Evolutionary conservation across 805 yeast species (phyloP), one percentile per base, ranked within the genome.

Genomic region (Candida pini): DNA sequence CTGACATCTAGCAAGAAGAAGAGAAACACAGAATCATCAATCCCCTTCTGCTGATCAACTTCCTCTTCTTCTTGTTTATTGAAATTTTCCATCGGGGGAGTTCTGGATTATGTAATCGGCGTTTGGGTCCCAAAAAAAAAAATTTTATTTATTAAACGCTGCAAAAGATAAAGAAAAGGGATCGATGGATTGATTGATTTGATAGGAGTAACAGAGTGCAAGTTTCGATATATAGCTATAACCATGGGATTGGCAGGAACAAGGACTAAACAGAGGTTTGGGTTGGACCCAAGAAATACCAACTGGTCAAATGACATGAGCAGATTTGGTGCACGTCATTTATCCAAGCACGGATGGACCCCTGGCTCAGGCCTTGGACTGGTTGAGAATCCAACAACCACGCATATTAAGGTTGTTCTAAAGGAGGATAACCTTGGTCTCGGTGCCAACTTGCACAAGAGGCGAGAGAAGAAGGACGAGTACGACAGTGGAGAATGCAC

Each of bases 231-330:
- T 7, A 22, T 13, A 22, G 8, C 10, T 8, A 5, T 13, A 25
- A 40, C 12, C 15, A 84, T 84, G 94, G 92, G 94, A 33, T 71
- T 84, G 51, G 90, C 90, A 28, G 97, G 85, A 9, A 69, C 81
- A 5, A 81, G 78, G 53, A 75, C 71, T 9, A 87, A 84, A 52
- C 95, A 84, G 51, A 72, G 92, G 51, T 81, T 89, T 56, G 97
- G 97, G 9, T 62, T 71, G 24, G 98, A 90, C 62, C 98, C 98
- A 13, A 68, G 97, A 53, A 90, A 90, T 53, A 89, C 96, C 1
- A 73, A 78, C 41, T 90, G 98, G 98, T 81, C 96, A 18, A 87
- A 87, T 53, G 85, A 86, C 49, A 77, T 81, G 0, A 66, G 68
- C 4, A 63, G 96, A 33, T 90, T 90, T 52, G 98, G 98, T 0